Conservation (phyloP, 106 monocot genomes). For the Dendrobium chrysotoxum region DNA sequence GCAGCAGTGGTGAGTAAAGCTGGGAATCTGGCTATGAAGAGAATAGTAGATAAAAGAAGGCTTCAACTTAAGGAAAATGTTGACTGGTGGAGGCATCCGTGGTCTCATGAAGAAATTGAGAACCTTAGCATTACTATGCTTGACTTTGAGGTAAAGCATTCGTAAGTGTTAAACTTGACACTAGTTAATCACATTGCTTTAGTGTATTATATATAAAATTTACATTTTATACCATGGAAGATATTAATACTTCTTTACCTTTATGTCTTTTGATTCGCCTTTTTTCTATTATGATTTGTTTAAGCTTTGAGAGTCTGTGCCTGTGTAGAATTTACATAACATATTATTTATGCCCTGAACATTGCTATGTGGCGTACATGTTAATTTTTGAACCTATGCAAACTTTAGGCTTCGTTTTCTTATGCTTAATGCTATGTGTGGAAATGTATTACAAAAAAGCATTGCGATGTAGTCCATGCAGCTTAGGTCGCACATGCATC, state of each 20-base stretch:
- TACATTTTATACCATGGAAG: not conserved
- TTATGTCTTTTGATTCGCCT: not conserved
- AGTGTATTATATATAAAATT: not conserved
- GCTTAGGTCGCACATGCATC: not conserved
- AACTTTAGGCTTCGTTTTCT: not conserved
- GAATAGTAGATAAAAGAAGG: conserved; percentile 64
- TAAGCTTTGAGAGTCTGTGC: not conserved
- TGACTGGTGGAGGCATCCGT: conserved; percentile 70
- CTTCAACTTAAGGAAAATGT: conserved; percentile 25
- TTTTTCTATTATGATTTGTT: not conserved
- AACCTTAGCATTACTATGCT: conserved; percentile 56
- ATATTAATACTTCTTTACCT: not conserved
- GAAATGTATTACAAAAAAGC: not conserved
- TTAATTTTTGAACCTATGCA: not conserved
- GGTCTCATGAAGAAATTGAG: conserved; percentile 64
- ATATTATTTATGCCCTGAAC: not conserved
- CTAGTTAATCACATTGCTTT: not conserved
- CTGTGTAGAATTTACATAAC: not conserved
- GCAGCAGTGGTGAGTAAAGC: conserved; percentile 75
- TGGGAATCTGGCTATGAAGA: conserved; percentile 83
- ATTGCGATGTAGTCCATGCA: not conserved
- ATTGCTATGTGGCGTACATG: not conserved
- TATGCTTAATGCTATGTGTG: not conserved
- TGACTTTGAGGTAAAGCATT: conserved; percentile 79
- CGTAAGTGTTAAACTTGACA: not conserved